Evolutionary conservation across 768 basidiomycete species (phyloP).

Genomic region (Peribolospora kevripleyi): DNA sequence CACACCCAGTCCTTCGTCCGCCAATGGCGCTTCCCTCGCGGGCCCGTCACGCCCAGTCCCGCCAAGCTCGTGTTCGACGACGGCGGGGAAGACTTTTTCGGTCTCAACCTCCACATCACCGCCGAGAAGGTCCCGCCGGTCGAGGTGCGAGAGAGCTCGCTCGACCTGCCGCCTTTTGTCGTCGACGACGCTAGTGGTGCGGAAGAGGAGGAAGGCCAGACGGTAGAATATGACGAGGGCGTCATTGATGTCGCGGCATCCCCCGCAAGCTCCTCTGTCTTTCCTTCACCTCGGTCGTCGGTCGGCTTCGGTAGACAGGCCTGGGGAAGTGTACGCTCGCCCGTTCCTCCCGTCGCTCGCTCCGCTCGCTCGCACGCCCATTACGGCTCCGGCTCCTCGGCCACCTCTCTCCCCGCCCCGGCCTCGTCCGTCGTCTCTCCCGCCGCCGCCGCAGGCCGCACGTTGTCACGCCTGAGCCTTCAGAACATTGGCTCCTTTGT

Average conservation of each 20-base stretch:
- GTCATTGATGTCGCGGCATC: neutral
- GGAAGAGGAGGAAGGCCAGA: neutral
- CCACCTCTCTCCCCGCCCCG: constrained; percentile 1
- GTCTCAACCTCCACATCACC: neutral
- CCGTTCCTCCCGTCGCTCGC: neutral
- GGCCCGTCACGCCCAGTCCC: constrained; percentile 3
- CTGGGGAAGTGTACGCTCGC: neutral
- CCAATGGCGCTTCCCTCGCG: constrained; percentile 11
- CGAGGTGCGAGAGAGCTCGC: neutral
- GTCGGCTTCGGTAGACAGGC: neutral
- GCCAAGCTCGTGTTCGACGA: constrained; percentile 11
- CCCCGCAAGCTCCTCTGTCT: neutral
- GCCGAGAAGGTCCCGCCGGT: constrained; percentile 1
- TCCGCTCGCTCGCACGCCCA: neutral
- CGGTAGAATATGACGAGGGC: neutral
- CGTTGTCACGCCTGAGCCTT: neutral
- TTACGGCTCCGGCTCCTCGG: neutral
- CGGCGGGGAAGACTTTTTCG: neutral
- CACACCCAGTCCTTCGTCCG: constrained; percentile 10
- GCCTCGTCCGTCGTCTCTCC: constrained; percentile 2
- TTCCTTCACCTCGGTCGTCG: neutral
- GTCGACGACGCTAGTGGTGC: neutral
- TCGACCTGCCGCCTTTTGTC: constrained; percentile 8
- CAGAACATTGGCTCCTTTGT: neutral
- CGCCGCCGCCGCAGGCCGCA: constrained; percentile 1